A percentile compares a stretch with the other conserved stretches of the same genome.
Conservation (phyloP, 2,329 filamentous ascomycete species). For the Diaporthe citriasiana region DNA sequence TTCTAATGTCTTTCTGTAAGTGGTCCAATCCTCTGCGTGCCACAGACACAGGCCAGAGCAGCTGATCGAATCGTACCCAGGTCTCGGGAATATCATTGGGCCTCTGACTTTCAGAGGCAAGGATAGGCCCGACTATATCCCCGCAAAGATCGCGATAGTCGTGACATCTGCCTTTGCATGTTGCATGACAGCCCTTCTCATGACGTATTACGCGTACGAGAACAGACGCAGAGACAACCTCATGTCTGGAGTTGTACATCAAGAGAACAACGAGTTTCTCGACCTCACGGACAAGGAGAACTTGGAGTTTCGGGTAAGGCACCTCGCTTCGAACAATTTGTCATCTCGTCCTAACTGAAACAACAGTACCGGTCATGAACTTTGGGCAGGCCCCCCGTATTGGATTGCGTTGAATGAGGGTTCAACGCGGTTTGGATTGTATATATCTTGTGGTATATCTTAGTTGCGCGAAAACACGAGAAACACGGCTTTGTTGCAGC, state of each 20-base stretch:
- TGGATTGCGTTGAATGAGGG: not conserved
- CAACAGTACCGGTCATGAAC: constrained; percentile 39
- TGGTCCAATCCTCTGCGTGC: no score
- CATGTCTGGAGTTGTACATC: constrained; percentile 42
- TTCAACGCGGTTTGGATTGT: not conserved
- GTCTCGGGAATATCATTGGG: constrained; percentile 58
- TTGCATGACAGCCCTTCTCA: constrained; percentile 35
- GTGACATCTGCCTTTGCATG: constrained; percentile 47
- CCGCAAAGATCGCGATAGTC: constrained; percentile 59
- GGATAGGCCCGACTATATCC: constrained; percentile 55
- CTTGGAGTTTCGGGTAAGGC: constrained; percentile 46
- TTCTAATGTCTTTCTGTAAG: constrained; percentile 55
- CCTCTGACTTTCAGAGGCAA: constrained; percentile 55
- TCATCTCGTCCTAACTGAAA: constrained; percentile 17
- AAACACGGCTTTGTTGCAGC: not conserved
- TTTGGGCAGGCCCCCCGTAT: not conserved
- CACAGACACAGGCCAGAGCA: not conserved
- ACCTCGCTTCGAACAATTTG: not conserved
- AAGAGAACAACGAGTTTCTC: constrained; percentile 49
- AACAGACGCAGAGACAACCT: constrained; percentile 41
- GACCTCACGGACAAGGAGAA: constrained; percentile 52
- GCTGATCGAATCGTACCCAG: constrained; percentile 41
- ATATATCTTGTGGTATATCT: constrained; percentile 1
- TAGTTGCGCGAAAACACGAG: constrained; percentile 2
- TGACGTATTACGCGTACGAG: constrained; percentile 42